phyloP scores from a whole-genome alignment of 2,329 filamentous ascomycete genomes.

The Cladosporium sp. region DNA sequence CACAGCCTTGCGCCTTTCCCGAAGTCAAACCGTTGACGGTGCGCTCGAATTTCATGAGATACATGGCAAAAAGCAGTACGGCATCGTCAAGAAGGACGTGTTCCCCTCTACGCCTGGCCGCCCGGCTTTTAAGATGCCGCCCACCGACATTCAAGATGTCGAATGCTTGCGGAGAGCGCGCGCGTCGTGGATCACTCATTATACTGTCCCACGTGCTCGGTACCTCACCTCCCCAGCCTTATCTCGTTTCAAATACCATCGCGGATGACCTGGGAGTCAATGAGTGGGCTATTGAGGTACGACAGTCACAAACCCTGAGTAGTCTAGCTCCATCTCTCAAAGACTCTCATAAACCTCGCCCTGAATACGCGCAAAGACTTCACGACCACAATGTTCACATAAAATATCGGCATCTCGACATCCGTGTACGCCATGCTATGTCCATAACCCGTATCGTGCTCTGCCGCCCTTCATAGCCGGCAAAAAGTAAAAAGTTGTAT shows the following conservation, averaged over 20 bases:
- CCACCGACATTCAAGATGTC: too few relatives aligned
- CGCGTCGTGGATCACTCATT: too few relatives aligned
- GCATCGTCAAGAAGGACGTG: too few relatives aligned
- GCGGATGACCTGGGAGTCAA: not conserved
- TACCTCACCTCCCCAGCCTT: not conserved
- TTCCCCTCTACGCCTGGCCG: too few relatives aligned
- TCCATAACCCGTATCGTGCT: conserved; percentile 8
- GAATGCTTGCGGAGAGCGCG: too few relatives aligned
- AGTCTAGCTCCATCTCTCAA: not conserved
- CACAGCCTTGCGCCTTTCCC: not conserved
- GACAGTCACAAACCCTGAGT: not conserved
- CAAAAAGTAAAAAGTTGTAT: conserved; percentile 14
- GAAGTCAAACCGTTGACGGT: too few relatives aligned
- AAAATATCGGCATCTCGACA: conserved; percentile 9
- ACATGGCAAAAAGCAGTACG: too few relatives aligned
- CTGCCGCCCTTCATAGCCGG: not conserved
- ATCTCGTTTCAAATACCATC: not conserved
- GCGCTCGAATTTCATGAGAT: too few relatives aligned
- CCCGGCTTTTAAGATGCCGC: too few relatives aligned
- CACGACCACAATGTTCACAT: not conserved
- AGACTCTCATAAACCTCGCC: not conserved
- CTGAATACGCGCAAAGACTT: not conserved
- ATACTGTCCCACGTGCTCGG: too few relatives aligned
- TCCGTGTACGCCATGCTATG: conserved; percentile 17
- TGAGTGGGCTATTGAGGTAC: not conserved